Conservation (phyloP, 768 basidiomycete genomes). For the Pholiota microspora region DNA sequence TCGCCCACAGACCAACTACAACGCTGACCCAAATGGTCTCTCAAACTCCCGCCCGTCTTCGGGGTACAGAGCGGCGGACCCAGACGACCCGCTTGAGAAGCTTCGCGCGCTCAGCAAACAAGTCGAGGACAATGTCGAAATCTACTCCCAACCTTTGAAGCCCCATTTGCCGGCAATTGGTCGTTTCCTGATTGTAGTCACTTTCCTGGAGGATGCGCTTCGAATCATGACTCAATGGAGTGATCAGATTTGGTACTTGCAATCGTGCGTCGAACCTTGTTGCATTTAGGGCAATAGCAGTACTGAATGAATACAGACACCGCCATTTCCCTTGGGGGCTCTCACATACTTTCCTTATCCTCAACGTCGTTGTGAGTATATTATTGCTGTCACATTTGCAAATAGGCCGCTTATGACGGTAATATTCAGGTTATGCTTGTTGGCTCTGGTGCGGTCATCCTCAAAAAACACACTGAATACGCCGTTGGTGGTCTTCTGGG, state of each 20-base stretch:
- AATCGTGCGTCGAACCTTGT: constrained; percentile 60
- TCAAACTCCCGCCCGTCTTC: constrained; percentile 66
- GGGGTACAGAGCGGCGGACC: constrained; percentile 78
- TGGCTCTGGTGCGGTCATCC: constrained; percentile 83
- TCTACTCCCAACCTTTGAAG: constrained; percentile 88
- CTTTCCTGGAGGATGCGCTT: constrained; percentile 95
- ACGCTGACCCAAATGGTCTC: constrained; percentile 76
- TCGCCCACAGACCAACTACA: constrained; percentile 60
- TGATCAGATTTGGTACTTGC: constrained; percentile 98
- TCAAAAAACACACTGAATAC: constrained; percentile 84
- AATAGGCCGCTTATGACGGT: not conserved
- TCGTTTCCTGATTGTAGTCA: constrained; percentile 95
- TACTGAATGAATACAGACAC: constrained; percentile 54
- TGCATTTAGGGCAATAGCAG: constrained; percentile 5
- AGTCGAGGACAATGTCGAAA: constrained; percentile 91
- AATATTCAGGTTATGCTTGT: constrained; percentile 75
- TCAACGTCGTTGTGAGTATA: constrained; percentile 84
- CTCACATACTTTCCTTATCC: constrained; percentile 87
- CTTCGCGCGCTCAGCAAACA: constrained; percentile 66
- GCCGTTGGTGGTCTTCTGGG: constrained; percentile 86
- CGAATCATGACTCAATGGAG: constrained; percentile 93
- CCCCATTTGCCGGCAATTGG: constrained; percentile 95
- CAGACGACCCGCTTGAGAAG: constrained; percentile 81
- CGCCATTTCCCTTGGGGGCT: constrained; percentile 94
- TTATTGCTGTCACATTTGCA: not conserved